Base-by-base conservation (phyloP, 805 yeast genomes). In the Metschnikowia bowlesiae region DNA sequence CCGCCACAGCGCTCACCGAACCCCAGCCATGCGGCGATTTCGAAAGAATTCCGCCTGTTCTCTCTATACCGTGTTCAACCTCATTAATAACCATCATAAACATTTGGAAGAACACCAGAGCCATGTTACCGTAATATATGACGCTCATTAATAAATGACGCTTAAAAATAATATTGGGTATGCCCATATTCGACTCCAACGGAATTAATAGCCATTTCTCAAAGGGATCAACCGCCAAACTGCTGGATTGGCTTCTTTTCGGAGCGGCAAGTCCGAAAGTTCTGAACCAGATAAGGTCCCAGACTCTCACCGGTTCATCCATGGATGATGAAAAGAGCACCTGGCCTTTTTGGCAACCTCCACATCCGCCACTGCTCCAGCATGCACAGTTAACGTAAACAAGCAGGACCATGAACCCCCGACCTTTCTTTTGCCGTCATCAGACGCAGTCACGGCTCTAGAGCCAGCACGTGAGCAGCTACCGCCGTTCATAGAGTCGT, bases 381-480 rank as follows among this genome's bases (percentile, higher is more conserved):
- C 79, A 62, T 94, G 99, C 59, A 91, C 97, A 40, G 84, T 85
- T 63, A 94, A 91, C 0, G 99, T 94, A 33, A 85, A 90, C 26
- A 92, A 76, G 67, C 96, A 89, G 64, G 94, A 94, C 0, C 99
- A n/a, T 99, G 2, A 96, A 87, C 94, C 99, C 99, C 99, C 94
- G 13, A 94, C 87, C 67, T 94, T 94, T 56, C 94, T 87, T 60
- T 91, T 91, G 36, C 99, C 99, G 65, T 94, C 99, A 63, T 92
- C 98, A 1, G 96, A 81, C 2, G 96, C 97, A 1, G 98, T 92
- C 4, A 92, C 94, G 4, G 91, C 78, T 59, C 89, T 79, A 2
- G 96, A 80, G 0, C 98, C 99, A 71, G 94, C 99, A 0, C 97
- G 97, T 0, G 97, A 89, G 62, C 94, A 94, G 33, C 86, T 81